These are phyloP conservation scores for Vaccinium vitisidaea DNA, from an alignment of 148 eudicot species.

Conservation along the genomic window DNA sequence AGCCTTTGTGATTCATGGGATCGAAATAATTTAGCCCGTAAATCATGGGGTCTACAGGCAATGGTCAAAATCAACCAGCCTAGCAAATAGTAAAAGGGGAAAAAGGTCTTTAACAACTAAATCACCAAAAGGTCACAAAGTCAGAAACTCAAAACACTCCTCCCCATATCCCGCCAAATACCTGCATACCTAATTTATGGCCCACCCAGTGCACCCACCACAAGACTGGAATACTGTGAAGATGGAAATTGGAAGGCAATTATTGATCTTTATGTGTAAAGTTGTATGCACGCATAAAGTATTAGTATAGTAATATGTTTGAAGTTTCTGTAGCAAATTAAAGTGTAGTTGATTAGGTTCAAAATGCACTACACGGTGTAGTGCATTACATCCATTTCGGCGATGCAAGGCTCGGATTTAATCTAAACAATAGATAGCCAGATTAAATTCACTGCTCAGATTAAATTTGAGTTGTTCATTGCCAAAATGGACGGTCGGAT, in stretches of 20 bases:
- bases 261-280: background rate
- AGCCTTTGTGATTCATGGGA: constrained; percentile 1
- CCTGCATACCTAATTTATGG: background rate
- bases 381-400: too few relatives aligned
- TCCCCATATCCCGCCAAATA: background rate
- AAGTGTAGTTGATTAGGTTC: background rate
- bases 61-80: constrained; percentile 4
- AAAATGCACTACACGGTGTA: too few relatives aligned
- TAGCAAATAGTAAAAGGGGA: too few relatives aligned
- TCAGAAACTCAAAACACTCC: background rate
- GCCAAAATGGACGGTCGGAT: too few relatives aligned
- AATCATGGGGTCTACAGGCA: constrained; percentile 6
- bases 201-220: background rate
- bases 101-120: background rate
- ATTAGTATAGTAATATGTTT: background rate
- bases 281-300: background rate
- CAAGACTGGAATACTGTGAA: background rate
- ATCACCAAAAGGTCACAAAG: background rate
- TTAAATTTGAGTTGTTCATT: too few relatives aligned
- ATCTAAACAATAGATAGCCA: too few relatives aligned
- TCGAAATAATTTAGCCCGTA: constrained; percentile 5
- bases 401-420: too few relatives aligned
- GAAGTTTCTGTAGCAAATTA: background rate
- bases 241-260: background rate
- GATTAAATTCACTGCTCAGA: too few relatives aligned